Conservation (phyloP, 225 moss, liverwort and hornwort genomes). For the Marchantia polymorpha region DNA sequence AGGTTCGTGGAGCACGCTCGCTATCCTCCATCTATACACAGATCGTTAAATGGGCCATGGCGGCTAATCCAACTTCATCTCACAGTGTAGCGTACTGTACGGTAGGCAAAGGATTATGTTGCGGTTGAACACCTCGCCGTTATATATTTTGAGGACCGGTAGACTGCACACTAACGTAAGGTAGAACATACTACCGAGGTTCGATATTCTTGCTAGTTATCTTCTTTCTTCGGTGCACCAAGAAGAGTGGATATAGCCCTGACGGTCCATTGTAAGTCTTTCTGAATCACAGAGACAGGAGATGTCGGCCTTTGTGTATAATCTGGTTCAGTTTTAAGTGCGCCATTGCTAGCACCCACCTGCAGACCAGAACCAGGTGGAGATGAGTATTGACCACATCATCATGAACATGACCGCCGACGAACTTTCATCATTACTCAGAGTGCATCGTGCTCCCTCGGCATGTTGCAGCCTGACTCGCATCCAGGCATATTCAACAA, state of each 20-base stretch:
- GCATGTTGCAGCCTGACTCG: neutral
- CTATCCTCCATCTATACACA: neutral
- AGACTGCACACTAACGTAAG: too few species aligned
- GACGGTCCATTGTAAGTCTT: conserved; percentile 16
- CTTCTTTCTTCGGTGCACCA: conserved; percentile 1
- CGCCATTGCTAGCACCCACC: conserved; percentile 9
- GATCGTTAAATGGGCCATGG: neutral
- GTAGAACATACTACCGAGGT: neutral
- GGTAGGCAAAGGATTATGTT: neutral
- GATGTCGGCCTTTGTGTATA: neutral
- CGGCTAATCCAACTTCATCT: neutral
- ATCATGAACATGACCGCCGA: too few species aligned
- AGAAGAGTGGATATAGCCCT: conserved; percentile 19
- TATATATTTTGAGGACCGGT: neutral
- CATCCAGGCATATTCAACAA: neutral
- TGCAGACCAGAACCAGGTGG: neutral
- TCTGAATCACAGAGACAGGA: conserved; percentile 9
- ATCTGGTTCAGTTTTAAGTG: conserved; percentile 1
- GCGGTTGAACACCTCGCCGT: neutral
- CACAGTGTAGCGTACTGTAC: neutral
- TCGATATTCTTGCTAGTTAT: neutral
- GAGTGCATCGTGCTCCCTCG: too few species aligned
- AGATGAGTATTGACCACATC: neutral
- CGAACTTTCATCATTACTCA: too few species aligned
- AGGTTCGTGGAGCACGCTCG: neutral